phyloP scores from a whole-genome alignment of 2,329 filamentous ascomycete species.

The Moelleriella libera region DNA sequence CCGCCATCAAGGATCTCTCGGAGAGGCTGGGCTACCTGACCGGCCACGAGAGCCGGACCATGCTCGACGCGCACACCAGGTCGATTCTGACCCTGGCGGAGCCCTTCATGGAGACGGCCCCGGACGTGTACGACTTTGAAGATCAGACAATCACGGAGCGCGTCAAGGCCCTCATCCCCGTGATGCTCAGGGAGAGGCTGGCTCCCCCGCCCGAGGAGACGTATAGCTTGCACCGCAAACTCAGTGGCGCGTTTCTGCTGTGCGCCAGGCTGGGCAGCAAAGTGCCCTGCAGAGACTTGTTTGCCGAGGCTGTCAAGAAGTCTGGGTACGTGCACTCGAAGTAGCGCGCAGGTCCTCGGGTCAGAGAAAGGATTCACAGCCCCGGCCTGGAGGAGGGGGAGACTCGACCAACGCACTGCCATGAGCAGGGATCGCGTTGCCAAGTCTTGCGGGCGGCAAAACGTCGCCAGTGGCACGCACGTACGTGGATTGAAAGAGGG shows the following conservation, averaged over 20 bases:
- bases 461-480: too few species aligned
- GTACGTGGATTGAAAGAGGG: too few species aligned
- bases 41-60: constrained; percentile 68
- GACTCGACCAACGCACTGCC: too few species aligned
- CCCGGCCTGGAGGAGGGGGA: too few species aligned
- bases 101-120: constrained; percentile 65
- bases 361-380: too few species aligned
- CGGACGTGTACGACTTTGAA: constrained; percentile 79
- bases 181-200: constrained; percentile 83
- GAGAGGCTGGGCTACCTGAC: constrained; percentile 80
- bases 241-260: constrained; percentile 87
- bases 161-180: constrained; percentile 73
- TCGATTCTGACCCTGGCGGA: constrained; percentile 85
- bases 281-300: constrained; percentile 71
- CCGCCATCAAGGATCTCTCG: constrained; percentile 51
- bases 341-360: not conserved
- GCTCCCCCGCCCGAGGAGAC: constrained; percentile 94
- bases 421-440: too few species aligned
- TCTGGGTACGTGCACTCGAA: constrained; percentile 14
- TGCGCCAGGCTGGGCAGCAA: constrained; percentile 76
- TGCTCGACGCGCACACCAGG: constrained; percentile 83
- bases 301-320: constrained; percentile 39
- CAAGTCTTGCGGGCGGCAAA: too few species aligned
- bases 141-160: constrained; percentile 95
- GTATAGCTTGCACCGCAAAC: constrained; percentile 85